These are phyloP conservation scores for Kwoniella sp. DNA, from an alignment of 768 basidiomycete species.

Conservation along the genomic window DNA sequence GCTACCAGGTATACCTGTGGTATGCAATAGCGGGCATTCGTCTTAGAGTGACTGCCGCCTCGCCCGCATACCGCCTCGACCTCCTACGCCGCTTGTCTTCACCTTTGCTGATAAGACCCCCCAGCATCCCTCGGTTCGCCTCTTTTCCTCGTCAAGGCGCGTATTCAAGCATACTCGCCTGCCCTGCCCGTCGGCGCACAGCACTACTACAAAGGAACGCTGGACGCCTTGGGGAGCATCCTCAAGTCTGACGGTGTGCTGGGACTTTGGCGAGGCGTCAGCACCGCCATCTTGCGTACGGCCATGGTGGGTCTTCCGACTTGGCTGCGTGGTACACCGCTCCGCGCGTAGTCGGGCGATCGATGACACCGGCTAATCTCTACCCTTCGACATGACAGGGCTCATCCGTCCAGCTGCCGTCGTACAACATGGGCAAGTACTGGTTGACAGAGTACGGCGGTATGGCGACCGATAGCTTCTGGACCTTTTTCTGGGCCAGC, in stretches of 20 bases:
- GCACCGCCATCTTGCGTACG: slow-evolving; percentile 87
- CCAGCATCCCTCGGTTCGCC: slow-evolving; percentile 47
- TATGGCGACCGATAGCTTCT: slow-evolving; percentile 69
- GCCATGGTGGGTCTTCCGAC: slow-evolving; percentile 60
- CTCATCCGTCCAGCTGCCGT: slow-evolving; percentile 80
- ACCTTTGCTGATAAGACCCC: too few species aligned
- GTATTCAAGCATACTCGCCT: slow-evolving; percentile 98
- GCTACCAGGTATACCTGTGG: neutral
- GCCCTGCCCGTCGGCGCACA: slow-evolving; percentile 90
- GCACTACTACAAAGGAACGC: slow-evolving; percentile 79
- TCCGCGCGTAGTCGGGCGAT: too few species aligned
- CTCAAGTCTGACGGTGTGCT: slow-evolving; percentile 69
- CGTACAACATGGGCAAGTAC: slow-evolving; percentile 88
- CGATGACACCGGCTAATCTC: too few species aligned
- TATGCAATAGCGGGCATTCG: neutral
- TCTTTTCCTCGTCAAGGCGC: slow-evolving; percentile 84
- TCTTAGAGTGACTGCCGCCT: neutral
- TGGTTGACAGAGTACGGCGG: slow-evolving; percentile 65
- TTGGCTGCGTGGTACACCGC: too few species aligned
- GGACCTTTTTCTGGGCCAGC: slow-evolving; percentile 84
- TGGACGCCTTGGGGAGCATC: slow-evolving; percentile 75
- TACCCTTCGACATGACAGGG: slow-evolving; percentile 25
- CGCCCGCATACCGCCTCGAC: too few species aligned
- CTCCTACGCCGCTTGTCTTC: neutral
- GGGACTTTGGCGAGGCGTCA: slow-evolving; percentile 84